Evolutionary conservation across 1,139 yeast species (phyloP).

Genomic region (Saccharomyces hybrid): DNA sequence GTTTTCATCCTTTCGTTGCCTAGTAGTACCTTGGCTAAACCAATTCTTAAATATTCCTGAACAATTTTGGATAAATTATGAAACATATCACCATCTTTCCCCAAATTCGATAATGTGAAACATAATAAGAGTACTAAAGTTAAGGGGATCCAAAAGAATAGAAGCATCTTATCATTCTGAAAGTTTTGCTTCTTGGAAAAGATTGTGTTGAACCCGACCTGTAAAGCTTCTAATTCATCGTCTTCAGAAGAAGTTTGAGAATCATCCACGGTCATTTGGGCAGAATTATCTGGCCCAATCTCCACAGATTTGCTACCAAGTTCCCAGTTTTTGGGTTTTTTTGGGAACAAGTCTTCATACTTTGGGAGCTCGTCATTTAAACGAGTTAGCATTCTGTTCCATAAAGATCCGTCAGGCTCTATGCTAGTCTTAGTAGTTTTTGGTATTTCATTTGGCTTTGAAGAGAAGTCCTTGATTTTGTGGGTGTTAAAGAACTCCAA

Average conservation of each 20-base stretch:
- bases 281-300: not conserved
- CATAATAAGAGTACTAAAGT: slow-evolving; percentile 46
- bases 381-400: slow-evolving; percentile 59
- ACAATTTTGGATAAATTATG: slow-evolving; percentile 28
- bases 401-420: slow-evolving; percentile 35
- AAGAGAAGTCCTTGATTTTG: not conserved
- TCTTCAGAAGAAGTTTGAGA: slow-evolving; percentile 24
- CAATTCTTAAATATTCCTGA: slow-evolving; percentile 44
- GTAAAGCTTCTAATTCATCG: slow-evolving; percentile 43
- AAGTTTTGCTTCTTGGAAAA: slow-evolving; percentile 57
- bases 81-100: slow-evolving; percentile 33
- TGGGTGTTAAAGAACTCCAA: not conserved
- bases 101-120: slow-evolving; percentile 46
- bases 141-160: slow-evolving; percentile 82
- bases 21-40: slow-evolving; percentile 53
- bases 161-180: slow-evolving; percentile 74
- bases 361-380: slow-evolving; percentile 58
- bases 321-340: not conserved
- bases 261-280: slow-evolving; percentile 13
- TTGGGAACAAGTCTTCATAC: slow-evolving; percentile 78
- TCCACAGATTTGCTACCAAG: not conserved
- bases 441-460: not conserved
- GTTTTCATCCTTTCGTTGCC: slow-evolving; percentile 63
- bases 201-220: slow-evolving; percentile 46
- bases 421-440: slow-evolving; percentile 12